Base-by-base conservation (phyloP, 83 land plant species). In the Diphasiastrum complanatum region DNA sequence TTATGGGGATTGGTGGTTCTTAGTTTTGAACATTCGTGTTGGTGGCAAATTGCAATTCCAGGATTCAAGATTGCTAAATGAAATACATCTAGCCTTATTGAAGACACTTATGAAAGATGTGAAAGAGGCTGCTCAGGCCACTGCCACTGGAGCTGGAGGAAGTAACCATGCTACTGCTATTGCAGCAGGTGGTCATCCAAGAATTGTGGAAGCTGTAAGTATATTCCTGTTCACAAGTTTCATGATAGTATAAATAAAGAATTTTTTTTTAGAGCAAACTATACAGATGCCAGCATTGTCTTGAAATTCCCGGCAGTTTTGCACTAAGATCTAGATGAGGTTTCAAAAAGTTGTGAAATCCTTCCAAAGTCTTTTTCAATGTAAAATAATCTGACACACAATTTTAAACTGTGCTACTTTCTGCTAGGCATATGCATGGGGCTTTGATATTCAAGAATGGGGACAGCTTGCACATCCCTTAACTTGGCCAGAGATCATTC, bases 401-500 rank as follows among this genome's bases (percentile, higher is more conserved):
- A 3, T 37, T 3, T 37, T n/a, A 4, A 5, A 6, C 4, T 54
- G 8, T 38, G 14, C 12, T 61, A 50, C 40, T 55, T 3, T 11
- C 16, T 68, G 2, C 43, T 72, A 93, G 98, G 98, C 99, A 61
- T 95, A 84, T 65, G 81, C 86, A 37, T 95, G 99, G 97, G 99
- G 99, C 12, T 95, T 95, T 75, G 84, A 86, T 58, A 82, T 89
- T 22, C 71, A 77, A 36, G 79, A 78, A 63, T 95, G 99, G 99
- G 84, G 82, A 51, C 74, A 61, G 41, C 83, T 79, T 69, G 75
- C 89, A 61, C 86, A 75, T 76, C 75, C 86, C 34, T 63, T 82
- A 41, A 86, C 97, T 29, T 95, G 99, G 99, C 97, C 97, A 60
- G 99, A 95, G 66, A 67, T 95, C 67, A 65, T 95, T 46, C 72